Evolutionary conservation across 208 protist genomes (phyloP), one percentile per base, ranked within the genome.

Genomic region (Leptomonas seymouri): DNA sequence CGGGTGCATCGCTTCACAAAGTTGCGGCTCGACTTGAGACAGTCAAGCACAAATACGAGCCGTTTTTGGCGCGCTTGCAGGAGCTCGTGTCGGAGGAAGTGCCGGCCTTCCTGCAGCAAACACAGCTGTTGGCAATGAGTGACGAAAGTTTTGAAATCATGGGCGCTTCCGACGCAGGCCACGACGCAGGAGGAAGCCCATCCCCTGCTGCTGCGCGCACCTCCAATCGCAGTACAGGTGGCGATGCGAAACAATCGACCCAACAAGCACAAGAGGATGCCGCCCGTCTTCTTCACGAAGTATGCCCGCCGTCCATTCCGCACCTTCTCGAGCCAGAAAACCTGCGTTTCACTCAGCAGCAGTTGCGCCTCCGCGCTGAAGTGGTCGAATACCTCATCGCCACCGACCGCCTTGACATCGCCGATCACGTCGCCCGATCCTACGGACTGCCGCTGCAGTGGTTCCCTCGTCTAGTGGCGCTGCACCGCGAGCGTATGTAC

Each of bases 331-430:
- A 67, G 27, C 75, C 76, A 7, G 78, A 77, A 44, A 84, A 91
- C 55, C 81, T 90, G 59, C 49, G 60, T 14, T 71, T 76, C 49
- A 49, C 73, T 8, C 76, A 80, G 15, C 67, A 86, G 46, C 71
- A 80, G 44, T 53, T 96, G 53, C 73, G 74, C 25, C 69, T 96
- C 14, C 86, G 84, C 15, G 78, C 91, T 14, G 90, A 96, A 42
- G 86, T 96, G 66, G 79, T 96, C 2, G 71, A 89, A 31, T 96
- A 96, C 71, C 76, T 96, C 27, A 80, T 96, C 44, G 65, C 73
- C 12, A 96, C 90, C n/a, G 70, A 82, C 15, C 84, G 87, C 15
- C 50, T 71, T 34, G 65, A 56, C 39, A 72, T 91, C 20, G 90
- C 90, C 18, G 56, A 61, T 49, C 84, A 91, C 66, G 84, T 93